Evolutionary conservation across 2,329 filamentous ascomycete species (phyloP).

Genomic region (Penicillium sp.): DNA sequence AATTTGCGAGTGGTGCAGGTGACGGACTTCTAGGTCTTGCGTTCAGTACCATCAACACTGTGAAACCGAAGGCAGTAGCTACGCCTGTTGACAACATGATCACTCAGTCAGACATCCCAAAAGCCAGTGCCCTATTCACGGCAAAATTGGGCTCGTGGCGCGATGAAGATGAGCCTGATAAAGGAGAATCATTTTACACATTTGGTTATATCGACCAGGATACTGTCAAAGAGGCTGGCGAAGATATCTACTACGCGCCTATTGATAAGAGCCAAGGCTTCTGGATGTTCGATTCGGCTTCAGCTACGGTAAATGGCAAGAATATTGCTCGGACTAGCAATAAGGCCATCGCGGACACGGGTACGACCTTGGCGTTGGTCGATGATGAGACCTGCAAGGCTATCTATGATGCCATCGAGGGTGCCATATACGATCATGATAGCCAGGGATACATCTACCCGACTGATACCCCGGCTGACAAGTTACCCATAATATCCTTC

Average conservation of each 20-base stretch:
- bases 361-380: slow-evolving; percentile 69
- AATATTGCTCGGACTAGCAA: slow-evolving; percentile 58
- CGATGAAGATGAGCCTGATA: slow-evolving; percentile 50
- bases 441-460: slow-evolving; percentile 71
- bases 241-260: slow-evolving; percentile 63
- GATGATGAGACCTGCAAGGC: slow-evolving; percentile 64
- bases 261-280: slow-evolving; percentile 69
- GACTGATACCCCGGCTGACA: slow-evolving; percentile 51
- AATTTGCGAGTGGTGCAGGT: slow-evolving; percentile 61
- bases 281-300: slow-evolving; percentile 67
- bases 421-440: slow-evolving; percentile 58
- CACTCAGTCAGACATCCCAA: slow-evolving; percentile 57
- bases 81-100: slow-evolving; percentile 75
- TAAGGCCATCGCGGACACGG: slow-evolving; percentile 72
- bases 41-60: slow-evolving; percentile 67
- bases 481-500: slow-evolving; percentile 65
- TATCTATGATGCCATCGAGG: slow-evolving; percentile 68
- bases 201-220: slow-evolving; percentile 73
- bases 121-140: slow-evolving; percentile 64
- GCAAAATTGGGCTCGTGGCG: slow-evolving; percentile 64
- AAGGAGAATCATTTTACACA: slow-evolving; percentile 67
- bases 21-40: slow-evolving; percentile 72
- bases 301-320: slow-evolving; percentile 62
- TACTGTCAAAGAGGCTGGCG: slow-evolving; percentile 58
- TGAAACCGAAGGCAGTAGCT: slow-evolving; percentile 57